Evolutionary conservation across 139 green algal species (phyloP), one percentile per base, ranked within the genome.

Genomic region (Asterochloris sp.): DNA sequence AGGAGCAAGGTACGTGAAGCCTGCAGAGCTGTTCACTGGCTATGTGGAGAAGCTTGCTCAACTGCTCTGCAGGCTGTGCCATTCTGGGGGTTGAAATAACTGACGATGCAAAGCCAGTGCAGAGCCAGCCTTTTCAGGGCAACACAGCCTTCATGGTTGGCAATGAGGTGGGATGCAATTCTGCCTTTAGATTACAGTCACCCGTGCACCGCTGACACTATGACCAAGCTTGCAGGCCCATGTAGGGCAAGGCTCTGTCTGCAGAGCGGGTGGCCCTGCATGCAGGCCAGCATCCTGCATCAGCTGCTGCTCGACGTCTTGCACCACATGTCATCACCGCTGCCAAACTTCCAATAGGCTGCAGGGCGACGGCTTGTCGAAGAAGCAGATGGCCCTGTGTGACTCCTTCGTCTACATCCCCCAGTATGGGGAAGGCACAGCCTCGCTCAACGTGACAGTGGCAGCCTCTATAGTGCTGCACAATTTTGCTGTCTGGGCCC

Each of bases 341-440:
- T 21, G 21, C 13, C 15, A 16, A 71, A 26, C 21, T 71, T 21
- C 8, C 66, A 21, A 4, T 2, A 6, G 66, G 74, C 29, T 82
- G 86, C 89, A 97, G 91, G 96, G 96, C 2, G 85, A 93, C 26
- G 96, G 96, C 15, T 74, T 99, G 78, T 93, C 83, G n/a, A 78
- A 89, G 12, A 85, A 86, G 11, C 93, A 99, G 88, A 90, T 96
- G 82, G 79, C 78, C 16, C 67, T 96, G 15, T 99, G 96, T 87
- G 95, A 99, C 77, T 73, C 80, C 12, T 97, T 98, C 82, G 91
- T 98, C 28, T 99, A 99, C 89, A 99, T 98, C 21, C 88, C 92
- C 8, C 92, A 96, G 87, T 89, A 96, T 73, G 95, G 96, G 0
- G 13, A 80, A 0, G 96, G 96, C 15, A 99, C 96, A 1, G 96